Evolutionary conservation across 2,329 filamentous ascomycete genomes (phyloP), one percentile per base, ranked within the genome.

Genomic region (Mariannaea sp.): DNA sequence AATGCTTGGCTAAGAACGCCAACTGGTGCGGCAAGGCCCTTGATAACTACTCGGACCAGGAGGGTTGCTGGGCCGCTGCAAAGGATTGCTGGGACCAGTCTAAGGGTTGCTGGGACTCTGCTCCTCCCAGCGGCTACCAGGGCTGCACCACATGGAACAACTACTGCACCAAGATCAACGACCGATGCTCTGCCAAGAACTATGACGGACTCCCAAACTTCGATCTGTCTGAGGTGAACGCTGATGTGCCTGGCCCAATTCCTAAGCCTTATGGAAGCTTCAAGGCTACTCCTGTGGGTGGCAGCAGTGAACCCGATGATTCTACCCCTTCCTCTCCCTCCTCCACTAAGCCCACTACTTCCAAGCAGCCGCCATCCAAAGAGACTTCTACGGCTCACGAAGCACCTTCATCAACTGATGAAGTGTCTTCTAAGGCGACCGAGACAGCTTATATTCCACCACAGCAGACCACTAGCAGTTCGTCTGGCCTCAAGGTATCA

Each of bases 11-110:
- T 55, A 82, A 84, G 65, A 89, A 89, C 66, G 87, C 75, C 53
- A 90, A 91, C 73, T 91, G 87, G 87, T 89, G 85, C 70, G 86
- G 80, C 45, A 74, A 78, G 54, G 80, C 88, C 65, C 77, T 90
- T 1, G 68, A 80, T 0, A 62, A 71, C 7, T 90, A 87, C 72
- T 73, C 71, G 4, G 73, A 75, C 38, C 76, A 84, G 65, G 66
- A 66, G 1, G 79, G 79, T 12, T 90, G 88, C 75, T 89, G 84
- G 82, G 76, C 74, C 51, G 73, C 78, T 3, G 77, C 77, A 9
- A 69, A 74, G 30, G 68, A 75, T 42, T 87, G 85, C 77, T 90
- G 78, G 76, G 66, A 70, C 20, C 85, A 90, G 72, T 71, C 73
- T 24, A 70, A 78, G 3, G 66, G 60, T n/a, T 91, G 88, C 76